Base-by-base conservation (phyloP, 352 stramenopile genomes). In the Phytopythium cucurbitacearum region DNA sequence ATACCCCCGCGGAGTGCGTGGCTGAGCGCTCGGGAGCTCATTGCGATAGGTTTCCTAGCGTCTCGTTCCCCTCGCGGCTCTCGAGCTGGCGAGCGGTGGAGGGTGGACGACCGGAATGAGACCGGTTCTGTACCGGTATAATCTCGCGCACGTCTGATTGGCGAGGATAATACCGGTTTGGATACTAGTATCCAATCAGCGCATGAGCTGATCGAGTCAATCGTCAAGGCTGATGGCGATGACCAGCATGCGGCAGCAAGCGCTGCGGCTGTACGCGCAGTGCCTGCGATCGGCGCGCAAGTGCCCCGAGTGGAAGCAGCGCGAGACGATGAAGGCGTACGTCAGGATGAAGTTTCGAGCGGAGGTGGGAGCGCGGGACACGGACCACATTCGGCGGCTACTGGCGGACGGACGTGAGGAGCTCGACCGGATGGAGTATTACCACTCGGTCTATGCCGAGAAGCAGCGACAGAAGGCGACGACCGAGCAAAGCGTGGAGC, bases 351-450 rank as follows among this genome's bases (percentile, higher is more conserved):
- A 90, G 63, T 93, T 95, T 36, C 75, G 76, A 3, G 67, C 78
- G 41, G 78, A 91, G 52, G 48, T 64, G 48, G 53, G 42, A 12
- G 69, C 72, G 37, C 59, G 71, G 34, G 80, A 95, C 58, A 62
- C 67, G 38, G 71, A 77, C 13, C 73, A 75, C 11, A 75, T 95
- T 40, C 65, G 60, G 35, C 54, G 59, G 16, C 43, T 93, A 48
- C 44, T 95, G 44, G 69, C 63, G 13, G 80, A 95, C 41, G 80
- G 64, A 7, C 62, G 55, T 21, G 85, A 95, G 59, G 82, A 95
- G 54, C 73, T 95, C 16, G 73, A 86, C 37, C 82, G 75, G 16
- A 95, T 95, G 85, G 71, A 93, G 36, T 95, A 93, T 56, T 95
- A 89, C 53, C 85, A 95, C 63, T 86, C 76, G 2, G 67, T 95